Base-by-base conservation (phyloP, 2,329 filamentous ascomycete genomes). In the Aaosphaeria pasadenensis region DNA sequence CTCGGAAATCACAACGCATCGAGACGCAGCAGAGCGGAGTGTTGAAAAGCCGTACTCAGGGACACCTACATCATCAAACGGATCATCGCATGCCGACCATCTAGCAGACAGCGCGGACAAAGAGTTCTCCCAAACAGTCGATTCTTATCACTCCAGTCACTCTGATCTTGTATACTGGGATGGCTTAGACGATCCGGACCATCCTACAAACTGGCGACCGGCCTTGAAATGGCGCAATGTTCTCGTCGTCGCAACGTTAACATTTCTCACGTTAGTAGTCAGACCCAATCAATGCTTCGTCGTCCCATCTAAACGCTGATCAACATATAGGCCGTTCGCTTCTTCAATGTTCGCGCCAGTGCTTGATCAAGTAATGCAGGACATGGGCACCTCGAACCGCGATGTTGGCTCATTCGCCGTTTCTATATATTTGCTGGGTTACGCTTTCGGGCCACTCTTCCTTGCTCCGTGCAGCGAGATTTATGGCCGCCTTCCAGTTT, bases 381-480 rank as follows among this genome's bases (percentile, higher is more conserved):
- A 59, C 1, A 72, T 72, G 40, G 36, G 63, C 33, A 50, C 54
- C 3, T 67, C 63, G 7, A 64, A 60, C 6, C 17, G 17, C 17
- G 17, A 41, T 65, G 7, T 58, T 71, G 7, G 61, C 67, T 43
- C 65, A 2, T 70, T 71, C n/a, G 65, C 72, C 5, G 69, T 72
- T 13, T 69, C 66, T 7, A 60, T 72, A 3, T 64, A 57, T 45
- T 46, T 64, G 30, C 46, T 59, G 28, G 59, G 57, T 0, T 64
- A 58, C 36, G 56, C 58, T 3, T 60, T 60, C 50, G 81, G 86
- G 0, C 88, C 88, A 5, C 85, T 92, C 81, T 76, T 78, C 1
- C 90, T 91, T 60, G 88, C 88, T n/a, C 88, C 88, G 0, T 69
- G 89, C 39, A 88, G 83, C 6, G 88, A 92, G 66, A 77, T 91